Evolutionary conservation across 1,284 basidiomycete species (phyloP).

Genomic region (Pseudozyma flocculosa): DNA sequence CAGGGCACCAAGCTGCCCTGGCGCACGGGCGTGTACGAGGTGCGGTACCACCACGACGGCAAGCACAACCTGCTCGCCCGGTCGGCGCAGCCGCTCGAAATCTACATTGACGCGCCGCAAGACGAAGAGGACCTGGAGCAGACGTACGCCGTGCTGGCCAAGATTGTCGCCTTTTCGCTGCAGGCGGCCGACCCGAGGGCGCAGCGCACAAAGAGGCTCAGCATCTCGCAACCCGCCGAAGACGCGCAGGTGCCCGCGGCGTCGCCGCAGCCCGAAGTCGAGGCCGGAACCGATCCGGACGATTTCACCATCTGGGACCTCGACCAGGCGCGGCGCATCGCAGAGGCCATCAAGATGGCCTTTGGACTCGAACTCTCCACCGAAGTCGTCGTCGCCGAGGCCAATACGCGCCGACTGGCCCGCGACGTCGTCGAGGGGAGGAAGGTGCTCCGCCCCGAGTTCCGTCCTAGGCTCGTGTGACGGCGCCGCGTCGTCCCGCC

Average conservation of each 20-base stretch:
- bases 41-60: slow-evolving; percentile 64
- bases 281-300: slow-evolving; percentile 67
- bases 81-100: slow-evolving; percentile 77
- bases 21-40: slow-evolving; percentile 82
- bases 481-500: too few species aligned
- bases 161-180: slow-evolving; percentile 65
- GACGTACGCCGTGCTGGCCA: slow-evolving; percentile 64
- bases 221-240: slow-evolving; percentile 7
- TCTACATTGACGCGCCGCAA: slow-evolving; percentile 73
- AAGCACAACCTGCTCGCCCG: slow-evolving; percentile 93
- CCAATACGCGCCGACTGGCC: slow-evolving; percentile 79
- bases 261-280: background rate
- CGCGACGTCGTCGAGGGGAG: slow-evolving; percentile 75
- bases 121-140: slow-evolving; percentile 64
- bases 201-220: slow-evolving; percentile 10
- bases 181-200: too few species aligned
- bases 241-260: too few species aligned
- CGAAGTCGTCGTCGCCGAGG: slow-evolving; percentile 88
- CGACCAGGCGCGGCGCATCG: slow-evolving; percentile 82
- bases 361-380: slow-evolving; percentile 84
- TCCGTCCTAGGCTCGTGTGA: too few species aligned
- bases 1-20: slow-evolving; percentile 70
- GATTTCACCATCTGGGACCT: slow-evolving; percentile 94
- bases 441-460: slow-evolving; percentile 63
- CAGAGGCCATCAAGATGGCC: slow-evolving; percentile 71